Evolutionary conservation across 176 grass and related monocot species (phyloP).

Genomic region (Eleusine indica): DNA sequence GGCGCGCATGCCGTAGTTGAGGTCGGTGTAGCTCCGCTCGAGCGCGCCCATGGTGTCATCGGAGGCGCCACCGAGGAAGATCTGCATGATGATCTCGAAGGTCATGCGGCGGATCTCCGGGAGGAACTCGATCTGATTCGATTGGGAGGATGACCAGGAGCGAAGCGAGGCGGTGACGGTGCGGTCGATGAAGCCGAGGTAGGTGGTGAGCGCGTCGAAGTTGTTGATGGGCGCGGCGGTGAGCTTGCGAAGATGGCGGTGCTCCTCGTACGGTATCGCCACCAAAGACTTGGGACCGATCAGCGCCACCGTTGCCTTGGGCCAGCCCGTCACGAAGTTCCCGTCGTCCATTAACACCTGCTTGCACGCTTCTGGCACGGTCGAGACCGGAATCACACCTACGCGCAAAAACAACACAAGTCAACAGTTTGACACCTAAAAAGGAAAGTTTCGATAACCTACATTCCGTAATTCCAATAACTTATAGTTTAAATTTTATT

Average conservation of each 20-base stretch:
- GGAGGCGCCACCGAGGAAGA: conserved; percentile 65
- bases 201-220: conserved; percentile 76
- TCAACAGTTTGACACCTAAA: too few species aligned
- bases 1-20: conserved; percentile 88
- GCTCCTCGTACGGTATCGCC: conserved; percentile 68
- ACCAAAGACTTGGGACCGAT: conserved; percentile 84
- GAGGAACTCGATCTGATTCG: conserved; percentile 55
- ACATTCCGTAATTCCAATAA: too few species aligned
- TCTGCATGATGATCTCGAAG: conserved; percentile 84
- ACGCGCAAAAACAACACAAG: too few species aligned
- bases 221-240: conserved; percentile 79
- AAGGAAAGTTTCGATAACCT: too few species aligned
- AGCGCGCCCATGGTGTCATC: conserved; percentile 48
- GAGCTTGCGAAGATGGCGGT: conserved; percentile 68
- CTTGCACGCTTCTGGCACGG: conserved; percentile 59
- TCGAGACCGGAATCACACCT: conserved; percentile 42
- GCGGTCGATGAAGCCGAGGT: conserved; percentile 73
- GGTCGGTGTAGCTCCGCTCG: conserved; percentile 77
- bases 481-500: too few species aligned
- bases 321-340: conserved; percentile 69
- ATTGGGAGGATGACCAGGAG: conserved; percentile 38
- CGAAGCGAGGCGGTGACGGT: conserved; percentile 58
- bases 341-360: conserved; percentile 90
- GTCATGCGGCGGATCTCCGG: conserved; percentile 65
- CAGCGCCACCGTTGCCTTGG: conserved; percentile 67